These are phyloP conservation scores for Eucalyptus albens DNA, from an alignment of 345 rosid species.

Conservation along the genomic window DNA sequence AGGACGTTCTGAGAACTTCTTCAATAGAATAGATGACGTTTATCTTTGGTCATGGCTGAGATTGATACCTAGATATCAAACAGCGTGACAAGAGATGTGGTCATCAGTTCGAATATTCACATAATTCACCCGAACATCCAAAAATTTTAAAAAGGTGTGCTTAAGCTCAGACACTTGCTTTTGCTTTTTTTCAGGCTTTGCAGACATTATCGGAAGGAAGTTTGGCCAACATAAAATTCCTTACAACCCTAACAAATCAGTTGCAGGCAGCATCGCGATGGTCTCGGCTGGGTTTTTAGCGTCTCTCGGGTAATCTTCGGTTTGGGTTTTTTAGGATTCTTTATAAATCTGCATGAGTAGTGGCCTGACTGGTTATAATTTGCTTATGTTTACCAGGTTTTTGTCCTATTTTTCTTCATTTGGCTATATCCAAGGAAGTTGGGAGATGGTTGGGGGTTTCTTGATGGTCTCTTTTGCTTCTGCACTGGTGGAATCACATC, in stretches of 20 bases:
- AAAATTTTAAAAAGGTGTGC: neutral
- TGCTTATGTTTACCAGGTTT: constrained; percentile 19
- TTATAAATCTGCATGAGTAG: neutral
- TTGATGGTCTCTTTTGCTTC: constrained; percentile 57
- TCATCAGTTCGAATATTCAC: neutral
- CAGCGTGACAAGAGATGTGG: neutral
- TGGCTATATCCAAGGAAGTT: constrained; percentile 34
- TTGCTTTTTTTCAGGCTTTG: constrained; percentile 42
- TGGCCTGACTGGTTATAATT: neutral
- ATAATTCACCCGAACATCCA: neutral
- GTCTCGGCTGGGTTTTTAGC: constrained; percentile 59
- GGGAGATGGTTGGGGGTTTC: constrained; percentile 49
- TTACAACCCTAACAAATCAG: constrained; percentile 69
- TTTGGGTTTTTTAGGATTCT: neutral
- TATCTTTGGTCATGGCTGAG: neutral
- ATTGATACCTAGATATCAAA: neutral
- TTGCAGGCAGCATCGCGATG: constrained; percentile 83
- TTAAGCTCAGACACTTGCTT: neutral
- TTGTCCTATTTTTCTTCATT: constrained; percentile 68
- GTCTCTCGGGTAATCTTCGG: constrained; percentile 36
- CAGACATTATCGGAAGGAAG: constrained; percentile 78
- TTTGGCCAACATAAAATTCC: constrained; percentile 60
- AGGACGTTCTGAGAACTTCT: neutral
- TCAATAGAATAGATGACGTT: neutral
- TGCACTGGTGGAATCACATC: constrained; percentile 72